Evolutionary conservation across 1,284 basidiomycete species (phyloP), one percentile per base, ranked within the genome.

Genomic region (Amylostereum areolatum): DNA sequence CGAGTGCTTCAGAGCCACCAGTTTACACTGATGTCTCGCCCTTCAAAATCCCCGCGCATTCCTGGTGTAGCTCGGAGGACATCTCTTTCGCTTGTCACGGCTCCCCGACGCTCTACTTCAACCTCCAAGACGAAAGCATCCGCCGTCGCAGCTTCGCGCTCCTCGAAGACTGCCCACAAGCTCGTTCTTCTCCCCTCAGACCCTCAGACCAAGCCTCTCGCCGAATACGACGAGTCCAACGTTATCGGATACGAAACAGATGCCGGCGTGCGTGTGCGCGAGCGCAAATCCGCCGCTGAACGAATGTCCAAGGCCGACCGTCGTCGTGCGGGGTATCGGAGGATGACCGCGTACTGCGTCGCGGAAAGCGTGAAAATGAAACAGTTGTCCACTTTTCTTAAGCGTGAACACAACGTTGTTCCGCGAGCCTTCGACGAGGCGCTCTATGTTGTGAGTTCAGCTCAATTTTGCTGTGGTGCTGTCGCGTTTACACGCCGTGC

Each of bases 371-470:
- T 93, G 63, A 83, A 83, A 58, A 85, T 90, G 77, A 92, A 91
- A 63, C 68, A 88, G 1, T 68, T 94, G 24, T 77, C 84, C 5
- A 84, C 85, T 5, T 97, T 95, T 60, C 64, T 97, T 62, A 94
- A 94, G 65, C 74, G 94, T 47, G 95, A 97, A 63, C 95, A 97
- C 63, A 95, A 94, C 47, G 92, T 96, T 8, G 75, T 79, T 1
- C 92, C 94, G 0, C 75, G 94, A 49, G 80, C 93, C 1, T 97
- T 92, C 61, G 94, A 97, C 63, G 94, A 97, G 66, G 94, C 93
- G 2, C 71, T 93, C 55, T 97, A 95, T 68, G 89, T 85, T 45
- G 91, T 94, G 55, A 68, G 88, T 80, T 31, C 37, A 24, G 40
- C 40, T 31, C 42, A 28, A 34, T 35, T 39, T 9, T 27, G 40